Conservation (phyloP, 23 red algal genomes). For the Pyropia haitanensis region DNA sequence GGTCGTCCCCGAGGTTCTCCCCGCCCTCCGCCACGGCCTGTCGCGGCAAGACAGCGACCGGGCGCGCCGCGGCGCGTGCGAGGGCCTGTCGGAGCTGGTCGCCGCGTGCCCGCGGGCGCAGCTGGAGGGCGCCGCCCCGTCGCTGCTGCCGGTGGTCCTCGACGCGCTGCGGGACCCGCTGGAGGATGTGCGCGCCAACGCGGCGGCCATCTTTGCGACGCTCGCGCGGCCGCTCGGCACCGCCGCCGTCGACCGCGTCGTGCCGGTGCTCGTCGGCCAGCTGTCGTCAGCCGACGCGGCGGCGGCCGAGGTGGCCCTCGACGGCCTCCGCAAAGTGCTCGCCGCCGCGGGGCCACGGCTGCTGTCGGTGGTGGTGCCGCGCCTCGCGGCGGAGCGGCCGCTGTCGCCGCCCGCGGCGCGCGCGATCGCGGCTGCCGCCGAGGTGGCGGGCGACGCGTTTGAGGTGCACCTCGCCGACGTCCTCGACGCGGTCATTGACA, state of each 20-base stretch:
- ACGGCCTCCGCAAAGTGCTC: conserved; percentile 31
- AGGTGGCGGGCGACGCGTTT: conserved; percentile 28
- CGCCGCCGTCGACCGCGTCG: conserved; percentile 25
- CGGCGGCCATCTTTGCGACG: conserved; percentile 32
- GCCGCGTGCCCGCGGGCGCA: conserved; percentile 28
- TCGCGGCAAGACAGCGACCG: conserved; percentile 27
- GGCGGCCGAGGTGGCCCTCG: conserved; percentile 39
- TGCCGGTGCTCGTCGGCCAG: conserved; percentile 31
- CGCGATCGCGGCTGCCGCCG: conserved; percentile 38
- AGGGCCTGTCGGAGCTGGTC: conserved; percentile 62
- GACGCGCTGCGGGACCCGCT: conserved; percentile 35
- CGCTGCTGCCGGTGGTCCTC: conserved; percentile 28
- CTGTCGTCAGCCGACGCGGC: conserved; percentile 5
- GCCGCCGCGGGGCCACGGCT: conserved; percentile 19
- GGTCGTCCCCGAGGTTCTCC: conserved; percentile 73
- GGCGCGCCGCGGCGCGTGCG: conserved; percentile 58
- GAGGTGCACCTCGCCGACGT: conserved; percentile 30
- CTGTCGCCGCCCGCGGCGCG: conserved; percentile 10
- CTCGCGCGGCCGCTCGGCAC: conserved; percentile 45
- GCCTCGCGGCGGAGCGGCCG: conserved; percentile 19
- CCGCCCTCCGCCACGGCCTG: conserved; percentile 42
- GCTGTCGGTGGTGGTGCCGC: conserved; percentile 45
- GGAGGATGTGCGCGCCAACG: conserved; percentile 22
- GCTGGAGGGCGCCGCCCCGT: conserved; percentile 20
- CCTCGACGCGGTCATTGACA: conserved; percentile 30